phyloP scores from a whole-genome alignment of 257 asterid species.

The Solanum megistacrolobum region DNA sequence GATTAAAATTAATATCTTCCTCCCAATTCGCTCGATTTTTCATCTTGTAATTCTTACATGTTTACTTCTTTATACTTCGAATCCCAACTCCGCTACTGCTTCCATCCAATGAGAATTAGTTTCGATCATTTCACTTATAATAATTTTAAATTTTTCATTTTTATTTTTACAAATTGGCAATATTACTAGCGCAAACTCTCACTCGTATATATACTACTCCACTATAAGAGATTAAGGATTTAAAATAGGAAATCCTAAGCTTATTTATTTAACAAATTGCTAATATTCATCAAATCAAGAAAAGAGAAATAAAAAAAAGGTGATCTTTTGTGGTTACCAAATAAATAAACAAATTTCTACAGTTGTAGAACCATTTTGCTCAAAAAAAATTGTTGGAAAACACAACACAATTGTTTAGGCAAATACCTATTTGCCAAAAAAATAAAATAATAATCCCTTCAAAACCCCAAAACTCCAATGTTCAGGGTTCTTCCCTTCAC shows the following conservation, averaged over 20 bases:
- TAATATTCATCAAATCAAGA: not conserved
- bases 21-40: no score
- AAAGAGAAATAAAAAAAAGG: not conserved
- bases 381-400: not conserved
- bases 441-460: not conserved
- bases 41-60: no score
- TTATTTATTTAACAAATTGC: not conserved
- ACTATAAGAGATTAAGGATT: not conserved
- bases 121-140: no score
- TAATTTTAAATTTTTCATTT: not conserved
- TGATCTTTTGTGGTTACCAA: not conserved
- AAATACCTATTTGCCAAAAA: not conserved
- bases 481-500: constrained; percentile 22
- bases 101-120: no score
- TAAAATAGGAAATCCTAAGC: not conserved
- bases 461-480: constrained; percentile 14
- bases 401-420: no score
- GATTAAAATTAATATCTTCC: no score
- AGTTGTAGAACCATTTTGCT: not conserved
- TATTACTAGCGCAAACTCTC: not conserved
- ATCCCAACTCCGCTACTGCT: no score
- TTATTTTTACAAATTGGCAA: not conserved
- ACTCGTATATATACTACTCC: not conserved
- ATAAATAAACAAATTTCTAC: not conserved
- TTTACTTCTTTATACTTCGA: no score